Percentiles rank a stretch among this genome's conserved stretches.
Evolutionary conservation across 2,329 filamentous ascomycete genomes (phyloP).

Genomic region (Cladophialophora yegresii): DNA sequence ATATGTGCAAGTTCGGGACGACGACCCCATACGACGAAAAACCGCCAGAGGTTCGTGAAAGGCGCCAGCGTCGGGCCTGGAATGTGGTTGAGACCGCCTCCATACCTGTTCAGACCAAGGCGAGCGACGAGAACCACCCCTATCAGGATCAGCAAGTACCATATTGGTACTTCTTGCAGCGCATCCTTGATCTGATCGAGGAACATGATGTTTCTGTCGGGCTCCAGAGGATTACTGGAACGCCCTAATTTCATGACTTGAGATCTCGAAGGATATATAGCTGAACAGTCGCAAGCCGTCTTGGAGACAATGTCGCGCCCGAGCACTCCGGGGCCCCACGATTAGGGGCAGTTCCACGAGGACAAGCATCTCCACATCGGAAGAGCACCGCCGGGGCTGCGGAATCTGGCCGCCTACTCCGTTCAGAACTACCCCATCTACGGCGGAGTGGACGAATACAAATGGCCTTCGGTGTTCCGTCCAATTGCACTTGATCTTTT

Average conservation of each 20-base stretch:
- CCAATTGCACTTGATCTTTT: neutral
- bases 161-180: conserved; percentile 6
- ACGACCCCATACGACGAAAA: conserved; percentile 36
- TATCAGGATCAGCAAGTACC: conserved; percentile 1
- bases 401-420: neutral
- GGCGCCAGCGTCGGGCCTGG: conserved; percentile 38
- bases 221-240: neutral
- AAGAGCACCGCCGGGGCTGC: neutral
- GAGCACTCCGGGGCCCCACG: conserved; percentile 1
- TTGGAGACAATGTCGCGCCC: neutral
- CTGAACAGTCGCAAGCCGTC: neutral
- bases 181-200: conserved; percentile 2
- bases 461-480: neutral
- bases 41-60: conserved; percentile 37
- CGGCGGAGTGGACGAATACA: neutral
- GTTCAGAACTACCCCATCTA: neutral
- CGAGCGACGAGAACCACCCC: neutral
- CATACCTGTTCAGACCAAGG: conserved; percentile 22
- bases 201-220: conserved; percentile 7
- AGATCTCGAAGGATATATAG: neutral
- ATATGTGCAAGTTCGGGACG: conserved; percentile 36
- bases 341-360: neutral
- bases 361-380: conserved; percentile 7
- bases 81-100: conserved; percentile 29
- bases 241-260: neutral